phyloP scores from a whole-genome alignment of 331 rosid species.

The Prunus yedoensis region DNA sequence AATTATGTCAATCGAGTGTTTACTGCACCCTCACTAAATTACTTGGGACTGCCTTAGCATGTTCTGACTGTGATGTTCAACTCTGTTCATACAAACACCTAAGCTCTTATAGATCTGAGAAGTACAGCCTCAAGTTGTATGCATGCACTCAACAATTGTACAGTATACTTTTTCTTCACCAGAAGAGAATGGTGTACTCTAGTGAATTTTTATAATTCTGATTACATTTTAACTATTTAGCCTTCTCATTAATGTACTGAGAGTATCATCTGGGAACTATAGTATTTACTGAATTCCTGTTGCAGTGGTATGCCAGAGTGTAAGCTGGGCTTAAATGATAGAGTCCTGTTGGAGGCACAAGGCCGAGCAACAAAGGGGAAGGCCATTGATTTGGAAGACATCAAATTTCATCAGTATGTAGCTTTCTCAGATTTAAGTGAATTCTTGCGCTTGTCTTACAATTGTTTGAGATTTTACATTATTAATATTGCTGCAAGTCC shows the following conservation, averaged over 20 bases:
- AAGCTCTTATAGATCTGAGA: neutral
- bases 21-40: neutral
- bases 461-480: constrained; percentile 5
- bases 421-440: constrained; percentile 34
- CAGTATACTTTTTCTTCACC: no score
- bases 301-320: constrained; percentile 99
- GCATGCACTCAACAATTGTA: neutral
- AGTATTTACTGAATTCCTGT: constrained; percentile 32
- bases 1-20: neutral
- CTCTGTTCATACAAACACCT: neutral
- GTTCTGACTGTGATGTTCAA: neutral
- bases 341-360: constrained; percentile 93
- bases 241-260: neutral
- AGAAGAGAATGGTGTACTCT: neutral
- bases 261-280: neutral
- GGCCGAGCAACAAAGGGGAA: constrained; percentile 94
- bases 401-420: constrained; percentile 95
- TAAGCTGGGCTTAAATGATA: constrained; percentile 93
- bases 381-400: constrained; percentile 97
- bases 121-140: neutral
- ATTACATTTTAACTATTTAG: neutral
- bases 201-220: neutral
- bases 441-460: constrained; percentile 4
- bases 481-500: constrained; percentile 26
- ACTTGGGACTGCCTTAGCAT: neutral